These are phyloP conservation scores for Neurospora sp. DNA, from an alignment of 495 filamentous ascomycete genomes.

Conservation along the genomic window DNA sequence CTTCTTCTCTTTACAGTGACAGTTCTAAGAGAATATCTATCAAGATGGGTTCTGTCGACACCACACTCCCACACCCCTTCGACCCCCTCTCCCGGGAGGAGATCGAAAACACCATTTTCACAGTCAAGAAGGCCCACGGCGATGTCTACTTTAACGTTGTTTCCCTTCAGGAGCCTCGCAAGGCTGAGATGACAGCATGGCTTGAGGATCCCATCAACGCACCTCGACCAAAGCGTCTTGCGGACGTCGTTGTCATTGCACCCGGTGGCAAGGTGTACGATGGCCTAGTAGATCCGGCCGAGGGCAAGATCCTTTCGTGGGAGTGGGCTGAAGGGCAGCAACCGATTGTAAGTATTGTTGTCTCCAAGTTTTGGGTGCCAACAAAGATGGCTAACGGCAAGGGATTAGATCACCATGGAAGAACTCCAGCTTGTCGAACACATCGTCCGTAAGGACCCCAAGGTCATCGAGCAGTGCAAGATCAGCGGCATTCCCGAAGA, in stretches of 20 bases:
- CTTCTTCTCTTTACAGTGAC: too few species aligned
- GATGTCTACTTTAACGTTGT: conserved; percentile 79
- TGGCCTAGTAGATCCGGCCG: conserved; percentile 68
- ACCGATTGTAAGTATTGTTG: conserved; percentile 50
- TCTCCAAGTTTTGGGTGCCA: neutral
- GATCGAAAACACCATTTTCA: conserved; percentile 62
- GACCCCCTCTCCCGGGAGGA: conserved; percentile 72
- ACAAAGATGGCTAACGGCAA: conserved; percentile 6
- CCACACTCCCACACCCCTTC: conserved; percentile 54
- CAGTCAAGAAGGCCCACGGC: conserved; percentile 63
- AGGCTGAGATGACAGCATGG: conserved; percentile 82
- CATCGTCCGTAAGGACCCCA: conserved; percentile 67
- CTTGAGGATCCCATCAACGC: conserved; percentile 50
- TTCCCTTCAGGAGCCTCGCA: conserved; percentile 78
- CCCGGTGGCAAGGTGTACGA: conserved; percentile 75
- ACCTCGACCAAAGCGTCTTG: conserved; percentile 59
- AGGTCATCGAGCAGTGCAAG: conserved; percentile 86
- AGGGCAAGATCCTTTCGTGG: conserved; percentile 65
- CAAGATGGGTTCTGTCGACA: conserved; percentile 15
- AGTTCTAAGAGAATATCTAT: too few species aligned
- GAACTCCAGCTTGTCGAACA: conserved; percentile 84
- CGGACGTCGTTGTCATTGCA: conserved; percentile 81
- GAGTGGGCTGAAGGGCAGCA: conserved; percentile 70
- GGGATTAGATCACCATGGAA: conserved; percentile 76
- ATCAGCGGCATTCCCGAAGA: conserved; percentile 76